Percentiles rank a stretch among this genome's conserved stretches.
Evolutionary conservation across 78 protist species (phyloP).

Genomic region (Anaeramoeba flamelloides): DNA sequence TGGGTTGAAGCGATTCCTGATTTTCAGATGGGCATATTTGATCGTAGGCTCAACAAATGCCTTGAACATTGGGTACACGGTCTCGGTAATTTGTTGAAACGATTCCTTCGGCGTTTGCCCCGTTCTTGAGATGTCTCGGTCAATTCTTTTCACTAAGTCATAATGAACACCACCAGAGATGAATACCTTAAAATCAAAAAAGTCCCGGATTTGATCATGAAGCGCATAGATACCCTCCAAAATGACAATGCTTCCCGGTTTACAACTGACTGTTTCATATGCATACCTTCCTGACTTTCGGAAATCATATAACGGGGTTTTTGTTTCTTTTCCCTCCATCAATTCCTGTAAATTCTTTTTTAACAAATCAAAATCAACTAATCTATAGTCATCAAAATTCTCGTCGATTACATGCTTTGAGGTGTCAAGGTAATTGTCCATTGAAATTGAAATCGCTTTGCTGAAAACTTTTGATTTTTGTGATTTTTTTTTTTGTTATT

Average conservation of each 20-base stretch:
- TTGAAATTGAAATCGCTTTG: too few relatives aligned
- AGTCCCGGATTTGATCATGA: constrained; percentile 32
- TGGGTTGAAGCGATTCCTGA: constrained; percentile 37
- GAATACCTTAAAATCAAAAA: constrained; percentile 31
- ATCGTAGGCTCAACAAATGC: constrained; percentile 46
- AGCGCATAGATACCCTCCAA: constrained; percentile 44
- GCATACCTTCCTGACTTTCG: constrained; percentile 38
- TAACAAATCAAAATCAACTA: constrained; percentile 35
- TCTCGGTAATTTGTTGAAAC: constrained; percentile 38
- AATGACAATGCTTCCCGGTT: constrained; percentile 27
- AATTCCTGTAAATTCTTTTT: constrained; percentile 35
- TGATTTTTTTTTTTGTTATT: too few relatives aligned
- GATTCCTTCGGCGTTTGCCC: constrained; percentile 46
- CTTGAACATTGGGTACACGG: constrained; percentile 48
- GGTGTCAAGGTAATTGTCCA: constrained; percentile 43
- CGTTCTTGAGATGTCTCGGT: constrained; percentile 33
- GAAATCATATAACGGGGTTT: constrained; percentile 35
- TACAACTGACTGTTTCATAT: constrained; percentile 24
- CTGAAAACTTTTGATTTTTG: too few relatives aligned
- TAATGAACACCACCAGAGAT: constrained; percentile 49
- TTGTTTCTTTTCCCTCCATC: constrained; percentile 18
- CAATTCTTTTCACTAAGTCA: constrained; percentile 36
- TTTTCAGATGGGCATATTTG: constrained; percentile 27
- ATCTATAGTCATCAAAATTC: constrained; percentile 42
- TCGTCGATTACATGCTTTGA: constrained; percentile 37